Conservation (phyloP, 202 grass and related monocot genomes). For the Setaria viridis region DNA sequence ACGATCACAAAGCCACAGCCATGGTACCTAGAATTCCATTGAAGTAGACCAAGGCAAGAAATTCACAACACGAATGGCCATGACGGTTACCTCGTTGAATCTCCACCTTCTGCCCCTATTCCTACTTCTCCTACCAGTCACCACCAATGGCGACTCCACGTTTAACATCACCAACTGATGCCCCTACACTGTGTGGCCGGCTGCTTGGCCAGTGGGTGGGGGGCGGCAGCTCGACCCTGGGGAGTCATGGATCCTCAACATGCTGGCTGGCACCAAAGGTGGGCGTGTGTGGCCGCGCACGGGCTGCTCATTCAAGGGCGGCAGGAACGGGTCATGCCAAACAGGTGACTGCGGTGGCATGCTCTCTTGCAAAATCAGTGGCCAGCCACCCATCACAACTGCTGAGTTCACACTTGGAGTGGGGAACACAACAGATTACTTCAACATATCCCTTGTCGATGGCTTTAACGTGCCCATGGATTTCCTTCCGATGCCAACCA, state of each 20-base stretch:
- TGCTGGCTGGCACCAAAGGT: background rate
- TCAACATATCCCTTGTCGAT: constrained; percentile 51
- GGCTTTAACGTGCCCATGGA: constrained; percentile 71
- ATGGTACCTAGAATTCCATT: no score
- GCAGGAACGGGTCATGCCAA: constrained; percentile 37
- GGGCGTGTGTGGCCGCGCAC: constrained; percentile 57
- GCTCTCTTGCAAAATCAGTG: constrained; percentile 30
- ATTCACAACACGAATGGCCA: no score
- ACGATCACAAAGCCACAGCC: no score
- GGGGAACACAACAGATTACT: background rate
- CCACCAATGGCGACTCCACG: constrained; percentile 7
- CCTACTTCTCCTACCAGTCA: constrained; percentile 20
- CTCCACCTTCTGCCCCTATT: background rate
- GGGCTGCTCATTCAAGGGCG: constrained; percentile 41
- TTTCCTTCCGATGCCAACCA: constrained; percentile 30
- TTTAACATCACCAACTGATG: constrained; percentile 62
- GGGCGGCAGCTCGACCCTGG: constrained; percentile 38
- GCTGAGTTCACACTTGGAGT: constrained; percentile 34
- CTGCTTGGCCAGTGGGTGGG: constrained; percentile 25
- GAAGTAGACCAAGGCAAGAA: no score
- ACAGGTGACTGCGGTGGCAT: constrained; percentile 55
- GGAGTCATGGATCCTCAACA: constrained; percentile 30
- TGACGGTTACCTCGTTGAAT: no score
- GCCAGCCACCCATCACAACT: constrained; percentile 40
- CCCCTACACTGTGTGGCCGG: constrained; percentile 57